phyloP scores from a whole-genome alignment of 768 basidiomycete species.

The Kwoniella bestiolae region DNA sequence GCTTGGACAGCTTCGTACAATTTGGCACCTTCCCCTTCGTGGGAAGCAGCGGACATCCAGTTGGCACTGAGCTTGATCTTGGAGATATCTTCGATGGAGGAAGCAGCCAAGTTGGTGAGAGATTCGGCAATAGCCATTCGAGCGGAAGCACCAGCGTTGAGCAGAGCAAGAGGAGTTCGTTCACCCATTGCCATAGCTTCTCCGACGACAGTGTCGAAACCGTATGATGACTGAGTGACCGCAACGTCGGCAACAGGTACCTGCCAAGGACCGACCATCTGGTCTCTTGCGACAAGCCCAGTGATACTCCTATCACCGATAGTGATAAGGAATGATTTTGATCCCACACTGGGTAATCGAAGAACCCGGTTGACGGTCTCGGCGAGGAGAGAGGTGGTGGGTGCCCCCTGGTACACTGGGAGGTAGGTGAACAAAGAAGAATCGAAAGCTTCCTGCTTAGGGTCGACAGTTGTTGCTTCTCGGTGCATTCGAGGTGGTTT shows the following conservation, averaged over 20 bases:
- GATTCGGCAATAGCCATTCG: constrained; percentile 96
- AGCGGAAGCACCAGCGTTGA: constrained; percentile 85
- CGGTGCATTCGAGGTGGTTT: constrained; percentile 92
- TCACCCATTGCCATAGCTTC: constrained; percentile 99
- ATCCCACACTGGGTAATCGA: constrained; percentile 86
- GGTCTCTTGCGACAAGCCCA: constrained; percentile 91
- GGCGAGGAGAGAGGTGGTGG: constrained; percentile 61
- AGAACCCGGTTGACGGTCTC: constrained; percentile 80
- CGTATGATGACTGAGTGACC: constrained; percentile 91
- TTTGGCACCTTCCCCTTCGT: constrained; percentile 78
- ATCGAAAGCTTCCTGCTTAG: constrained; percentile 68
- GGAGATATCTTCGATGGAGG: constrained; percentile 70
- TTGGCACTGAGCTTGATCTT: constrained; percentile 95
- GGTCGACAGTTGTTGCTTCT: constrained; percentile 64
- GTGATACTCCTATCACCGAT: constrained; percentile 95
- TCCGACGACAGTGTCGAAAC: constrained; percentile 79
- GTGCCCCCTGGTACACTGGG: constrained; percentile 48
- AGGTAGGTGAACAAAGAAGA: constrained; percentile 70
- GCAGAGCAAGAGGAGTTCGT: constrained; percentile 86
- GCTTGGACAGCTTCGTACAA: constrained; percentile 85
- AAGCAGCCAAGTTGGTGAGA: constrained; percentile 85
- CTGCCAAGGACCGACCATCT: constrained; percentile 99
- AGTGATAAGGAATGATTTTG: constrained; percentile 97
- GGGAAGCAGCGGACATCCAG: constrained; percentile 97
- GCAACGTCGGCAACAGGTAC: constrained; percentile 97